phyloP scores from a whole-genome alignment of 805 yeast genomes.

The Starmerella asiatica region DNA sequence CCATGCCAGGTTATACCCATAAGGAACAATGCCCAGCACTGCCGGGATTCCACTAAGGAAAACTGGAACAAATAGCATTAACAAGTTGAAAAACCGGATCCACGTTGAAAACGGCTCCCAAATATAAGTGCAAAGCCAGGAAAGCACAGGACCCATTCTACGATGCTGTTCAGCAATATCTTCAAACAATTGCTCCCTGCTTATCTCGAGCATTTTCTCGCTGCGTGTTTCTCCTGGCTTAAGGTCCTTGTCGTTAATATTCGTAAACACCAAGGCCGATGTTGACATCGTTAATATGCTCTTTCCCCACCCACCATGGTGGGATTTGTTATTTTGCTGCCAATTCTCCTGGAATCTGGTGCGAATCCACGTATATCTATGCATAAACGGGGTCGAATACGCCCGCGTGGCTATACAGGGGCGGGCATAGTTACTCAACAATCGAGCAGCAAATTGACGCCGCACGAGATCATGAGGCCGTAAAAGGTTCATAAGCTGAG shows the following conservation, averaged over 20 bases:
- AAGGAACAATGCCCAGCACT: conserved; percentile 34
- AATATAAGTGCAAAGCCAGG: conserved; percentile 31
- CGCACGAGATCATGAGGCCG: no score
- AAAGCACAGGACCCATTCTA: conserved; percentile 3
- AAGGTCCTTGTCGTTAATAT: conserved; percentile 9
- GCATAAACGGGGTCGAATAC: no score
- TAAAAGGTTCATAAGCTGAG: no score
- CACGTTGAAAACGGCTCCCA: conserved; percentile 50
- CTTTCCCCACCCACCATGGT: no score
- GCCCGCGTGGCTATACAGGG: no score
- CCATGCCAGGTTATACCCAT: conserved; percentile 43
- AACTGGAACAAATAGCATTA: conserved; percentile 57
- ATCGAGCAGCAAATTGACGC: no score
- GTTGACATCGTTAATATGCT: not conserved
- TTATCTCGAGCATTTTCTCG: conserved; percentile 15
- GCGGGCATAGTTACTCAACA: no score
- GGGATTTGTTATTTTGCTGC: no score
- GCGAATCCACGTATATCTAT: no score
- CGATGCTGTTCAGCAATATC: conserved; percentile 4
- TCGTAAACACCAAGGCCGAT: conserved; percentile 7
- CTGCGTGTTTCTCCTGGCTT: conserved; percentile 16
- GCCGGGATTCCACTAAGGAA: conserved; percentile 47
- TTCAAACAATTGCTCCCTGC: conserved; percentile 9
- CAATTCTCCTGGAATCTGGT: no score
- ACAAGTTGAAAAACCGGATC: conserved; percentile 55